A percentile compares a stretch with the other conserved stretches of the same genome.
These are phyloP conservation scores for Pyrenophora graminea DNA, from an alignment of 2,329 filamentous ascomycete genomes.

Conservation along the genomic window DNA sequence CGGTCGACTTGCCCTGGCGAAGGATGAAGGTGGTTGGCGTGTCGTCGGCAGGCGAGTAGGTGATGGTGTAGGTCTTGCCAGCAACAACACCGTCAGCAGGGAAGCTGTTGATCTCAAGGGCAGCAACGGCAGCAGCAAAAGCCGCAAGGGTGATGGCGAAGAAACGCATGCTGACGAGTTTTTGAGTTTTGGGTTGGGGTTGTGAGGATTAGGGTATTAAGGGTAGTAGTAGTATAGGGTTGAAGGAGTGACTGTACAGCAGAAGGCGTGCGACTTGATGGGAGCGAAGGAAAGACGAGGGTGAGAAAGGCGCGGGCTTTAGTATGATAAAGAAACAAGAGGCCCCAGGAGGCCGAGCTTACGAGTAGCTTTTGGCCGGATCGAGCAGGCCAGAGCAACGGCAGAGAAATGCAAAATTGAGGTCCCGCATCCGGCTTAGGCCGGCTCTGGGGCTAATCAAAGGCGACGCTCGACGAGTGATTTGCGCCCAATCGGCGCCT, in stretches of 20 bases:
- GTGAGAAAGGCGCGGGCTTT: constrained; percentile 10
- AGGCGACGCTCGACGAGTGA: constrained; percentile 4
- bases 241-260: constrained; percentile 37
- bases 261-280: constrained; percentile 22
- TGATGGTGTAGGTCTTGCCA: constrained; percentile 55
- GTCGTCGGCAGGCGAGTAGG: constrained; percentile 52
- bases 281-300: constrained; percentile 21
- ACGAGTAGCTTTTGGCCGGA: constrained; percentile 2
- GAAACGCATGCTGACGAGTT: constrained; percentile 55
- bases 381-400: constrained; percentile 35
- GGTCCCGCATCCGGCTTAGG: constrained; percentile 26
- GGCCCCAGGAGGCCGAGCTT: constrained; percentile 21
- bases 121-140: constrained; percentile 49
- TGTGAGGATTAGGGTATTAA: constrained; percentile 20
- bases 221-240: constrained; percentile 20
- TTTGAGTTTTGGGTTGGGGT: constrained; percentile 7
- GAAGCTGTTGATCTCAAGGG: constrained; percentile 54
- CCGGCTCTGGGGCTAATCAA: constrained; percentile 28
- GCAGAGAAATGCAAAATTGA: constrained; percentile 40
- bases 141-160: constrained; percentile 48
- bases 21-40: constrained; percentile 60
- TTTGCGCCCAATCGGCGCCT: constrained; percentile 28
- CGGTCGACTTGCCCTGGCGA: constrained; percentile 55
- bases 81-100: constrained; percentile 54
- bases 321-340: constrained; percentile 20